Evolutionary conservation across 768 basidiomycete genomes (phyloP).

Genomic region (Naganishia kalamii): DNA sequence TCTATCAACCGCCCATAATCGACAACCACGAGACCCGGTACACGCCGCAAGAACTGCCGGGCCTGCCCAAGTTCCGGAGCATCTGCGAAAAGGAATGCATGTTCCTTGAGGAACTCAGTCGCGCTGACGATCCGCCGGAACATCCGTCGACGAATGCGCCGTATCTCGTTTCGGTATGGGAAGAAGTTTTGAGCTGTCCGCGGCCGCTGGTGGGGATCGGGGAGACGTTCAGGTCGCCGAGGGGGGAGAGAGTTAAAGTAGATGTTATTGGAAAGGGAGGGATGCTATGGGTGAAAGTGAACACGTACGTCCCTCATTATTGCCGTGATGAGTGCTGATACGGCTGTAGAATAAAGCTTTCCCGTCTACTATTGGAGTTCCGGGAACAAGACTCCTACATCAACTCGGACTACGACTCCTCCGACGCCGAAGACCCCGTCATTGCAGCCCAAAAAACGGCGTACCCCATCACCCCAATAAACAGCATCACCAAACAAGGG

Average conservation of each 20-base stretch:
- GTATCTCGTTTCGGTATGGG: constrained; percentile 74
- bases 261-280: constrained; percentile 75
- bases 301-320: constrained; percentile 59
- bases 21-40: constrained; percentile 35
- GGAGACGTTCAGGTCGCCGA: constrained; percentile 24
- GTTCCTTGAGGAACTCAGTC: constrained; percentile 27
- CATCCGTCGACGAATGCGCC: constrained; percentile 61
- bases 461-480: constrained; percentile 53
- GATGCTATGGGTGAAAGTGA: constrained; percentile 71
- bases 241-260: constrained; percentile 55
- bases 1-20: constrained; percentile 38
- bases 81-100: constrained; percentile 25
- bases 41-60: constrained; percentile 32
- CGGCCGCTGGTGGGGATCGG: constrained; percentile 58
- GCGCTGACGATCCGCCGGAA: constrained; percentile 25
- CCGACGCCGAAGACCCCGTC: constrained; percentile 41
- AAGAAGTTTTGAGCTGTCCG: constrained; percentile 62
- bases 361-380: constrained; percentile 70
- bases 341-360: constrained; percentile 61
- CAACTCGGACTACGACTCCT: constrained; percentile 56
- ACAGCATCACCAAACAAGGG: constrained; percentile 67
- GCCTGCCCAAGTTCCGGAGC: constrained; percentile 33
- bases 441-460: constrained; percentile 29
- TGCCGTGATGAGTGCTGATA: neutral
- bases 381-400: constrained; percentile 76